Evolutionary conservation across 129 eudicot genomes (phyloP), one percentile per base, ranked within the genome.

Genomic region (Tagetes erecta): DNA sequence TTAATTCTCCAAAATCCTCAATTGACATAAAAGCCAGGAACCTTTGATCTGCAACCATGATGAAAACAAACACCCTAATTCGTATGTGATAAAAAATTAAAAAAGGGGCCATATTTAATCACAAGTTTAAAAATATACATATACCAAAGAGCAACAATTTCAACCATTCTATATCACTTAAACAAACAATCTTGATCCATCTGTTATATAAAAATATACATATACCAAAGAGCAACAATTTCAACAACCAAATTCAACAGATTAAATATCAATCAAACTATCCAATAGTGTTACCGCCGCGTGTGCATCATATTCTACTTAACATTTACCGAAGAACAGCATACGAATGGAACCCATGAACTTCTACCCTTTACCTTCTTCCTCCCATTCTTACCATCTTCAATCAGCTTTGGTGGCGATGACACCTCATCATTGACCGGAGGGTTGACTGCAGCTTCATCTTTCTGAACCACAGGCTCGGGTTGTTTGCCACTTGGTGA

Each of bases 341-440:
- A 93, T 2, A 71, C 84, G 72, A 93, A 93, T n/a, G 95, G 98
- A 13, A 83, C 84, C 95, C 98, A 93, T 7, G 73, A 87, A 20
- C 89, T 74, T 71, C 56, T 86, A 55, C 92, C 85, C 73, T 84
- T 85, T 20, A 55, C 77, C 49, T 83, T 90, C 87, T 77, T 88
- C 85, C 84, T 81, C 56, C 71, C 92, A 70, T 88, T 93, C 89
- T 90, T 93, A 1, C 69, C 88, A 64, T 90, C 83, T 3, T 79
- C 84, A 73, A 81, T 76, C 8, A 87, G 83, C 57, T 86, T 87
- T 71, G 87, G 89, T 45, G 96, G 96, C 0, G 98, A 90, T 6
- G 88, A 87, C 37, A 45, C 88, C 82, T 87, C 92, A 76, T 40
- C 76, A 35, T 74, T 74, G 63, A 64, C 70, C 31, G 66, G 58